Evolutionary conservation across 2,329 filamentous ascomycete species (phyloP).

Genomic region (Cucurbitaria berberidis): DNA sequence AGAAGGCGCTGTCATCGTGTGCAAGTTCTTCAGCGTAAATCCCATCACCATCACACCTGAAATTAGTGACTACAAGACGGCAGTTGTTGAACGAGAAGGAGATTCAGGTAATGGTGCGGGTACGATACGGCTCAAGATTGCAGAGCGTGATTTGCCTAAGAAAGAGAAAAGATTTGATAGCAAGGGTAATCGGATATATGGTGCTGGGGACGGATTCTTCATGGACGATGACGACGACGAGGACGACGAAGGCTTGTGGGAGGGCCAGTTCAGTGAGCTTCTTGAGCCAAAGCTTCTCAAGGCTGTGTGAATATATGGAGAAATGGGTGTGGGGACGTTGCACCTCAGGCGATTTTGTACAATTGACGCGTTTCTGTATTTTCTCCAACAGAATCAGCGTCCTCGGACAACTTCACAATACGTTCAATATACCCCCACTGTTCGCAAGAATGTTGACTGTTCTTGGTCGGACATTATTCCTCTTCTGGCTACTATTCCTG

Average conservation of each 20-base stretch:
- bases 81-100: constrained; percentile 60
- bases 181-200: constrained; percentile 75
- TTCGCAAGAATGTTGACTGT: not conserved
- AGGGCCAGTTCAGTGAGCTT: constrained; percentile 36
- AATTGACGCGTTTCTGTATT: too few relatives aligned
- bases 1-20: constrained; percentile 70
- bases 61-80: constrained; percentile 68
- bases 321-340: not conserved
- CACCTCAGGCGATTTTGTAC: too few relatives aligned
- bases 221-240: constrained; percentile 37
- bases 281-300: constrained; percentile 37
- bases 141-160: constrained; percentile 68
- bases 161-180: constrained; percentile 68
- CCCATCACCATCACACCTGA: constrained; percentile 68
- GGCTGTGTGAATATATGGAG: constrained; percentile 17
- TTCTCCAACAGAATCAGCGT: too few relatives aligned
- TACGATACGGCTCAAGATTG: constrained; percentile 67
- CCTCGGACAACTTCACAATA: too few relatives aligned
- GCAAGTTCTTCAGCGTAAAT: constrained; percentile 67
- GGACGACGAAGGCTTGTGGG: constrained; percentile 25
- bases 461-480: not conserved
- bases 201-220: constrained; percentile 58
- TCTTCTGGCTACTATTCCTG: not conserved
- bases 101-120: constrained; percentile 54
- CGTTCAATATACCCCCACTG: constrained; percentile 6